Base-by-base conservation (phyloP, 768 basidiomycete genomes). In the Collybia mongolica region DNA sequence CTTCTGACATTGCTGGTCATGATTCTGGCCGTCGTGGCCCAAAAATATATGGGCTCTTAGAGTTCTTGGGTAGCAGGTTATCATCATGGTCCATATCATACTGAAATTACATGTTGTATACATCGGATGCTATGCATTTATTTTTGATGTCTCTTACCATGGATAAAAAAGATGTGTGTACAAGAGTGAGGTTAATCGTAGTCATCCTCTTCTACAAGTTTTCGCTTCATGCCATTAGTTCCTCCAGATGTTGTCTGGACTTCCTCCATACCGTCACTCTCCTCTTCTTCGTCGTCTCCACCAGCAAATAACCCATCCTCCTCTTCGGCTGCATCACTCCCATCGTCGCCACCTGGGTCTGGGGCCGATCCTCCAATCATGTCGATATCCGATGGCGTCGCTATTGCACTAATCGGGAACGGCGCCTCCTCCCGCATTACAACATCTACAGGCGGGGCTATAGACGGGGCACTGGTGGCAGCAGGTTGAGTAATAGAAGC, bases 151-250 rank as follows among this genome's bases (percentile, higher is more conserved):
- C n/a, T n/a, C n/a, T n/a, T n/a, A n/a, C n/a, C n/a, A n/a, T n/a
- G n/a, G n/a, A n/a, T n/a, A 48, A 55, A 22, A 18, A 39, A 48
- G 54, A 56, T 41, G 46, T 46, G 32, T 48, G 23, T 54, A 53
- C 24, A 23, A 45, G 20, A 48, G 24, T 46, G n/a, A 23, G 2
- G 14, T 32, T 71, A 89, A 63, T 92, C 90, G 54, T 93, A 93
- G 60, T 93, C 90, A 54, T 93, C 90, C 59, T 91, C 90, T 62
- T 93, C 90, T 2, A 90, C 84, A 42, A 92, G 68, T 65, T 91
- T 90, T 36, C 90, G 76, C 63, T 89, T 90, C 44, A 82, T 72
- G 19, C 86, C 89, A 52, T 84, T 85, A 9, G 75, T 69, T 22
- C 22, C 22, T 23, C 14, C 53, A 7, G 67, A 60, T 37, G 70